Evolutionary conservation across 495 filamentous ascomycete genomes (phyloP), one percentile per base, ranked within the genome.

Genomic region (Aspergillus saccharolyticus): DNA sequence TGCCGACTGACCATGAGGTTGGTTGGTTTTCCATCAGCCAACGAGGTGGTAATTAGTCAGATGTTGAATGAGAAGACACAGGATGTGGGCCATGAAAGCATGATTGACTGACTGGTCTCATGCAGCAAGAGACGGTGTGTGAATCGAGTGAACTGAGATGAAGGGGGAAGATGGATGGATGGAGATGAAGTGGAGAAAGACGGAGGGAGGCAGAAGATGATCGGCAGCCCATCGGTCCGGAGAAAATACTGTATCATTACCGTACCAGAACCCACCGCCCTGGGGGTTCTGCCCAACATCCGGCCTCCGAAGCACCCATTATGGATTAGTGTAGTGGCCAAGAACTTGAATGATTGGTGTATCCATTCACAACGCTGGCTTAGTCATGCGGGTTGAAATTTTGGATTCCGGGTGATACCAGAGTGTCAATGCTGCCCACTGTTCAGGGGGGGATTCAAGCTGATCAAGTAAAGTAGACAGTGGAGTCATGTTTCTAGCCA

Each of bases 231-330:
- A 25, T 52, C 39, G 25, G 19, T 42, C 20, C 22, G 21, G 17
- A 22, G 24, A 47, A 16, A 15, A 20, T 21, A 24, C 17, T 20
- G 21, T 42, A 54, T 21, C 7, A 28, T 33, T 49, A 53, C 45
- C 9, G 16, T 21, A 14, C 25, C 20, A 18, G 30, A 50, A 59
- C 52, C 7, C 4, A 3, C 19, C 19, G 43, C 28, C 16, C 20
- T 50, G 6, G 18, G 8, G 5, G 12, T 30, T 20, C 18, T 24
- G 15, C 43, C 42, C 19, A 59, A 59, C 51, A 43, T 59, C 57
- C 57, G 57, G 52, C 57, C 49, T 59, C 57, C 57, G 57, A 18
- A 21, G 18, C 17, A 44, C 49, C 43, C 42, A 47, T 25, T 42
- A 42, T 16, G 19, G 9, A 14, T 53, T 15, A 21, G 21, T 10